Evolutionary conservation across 225 moss, liverwort and hornwort genomes (phyloP).

Genomic region (Asterella californica): DNA sequence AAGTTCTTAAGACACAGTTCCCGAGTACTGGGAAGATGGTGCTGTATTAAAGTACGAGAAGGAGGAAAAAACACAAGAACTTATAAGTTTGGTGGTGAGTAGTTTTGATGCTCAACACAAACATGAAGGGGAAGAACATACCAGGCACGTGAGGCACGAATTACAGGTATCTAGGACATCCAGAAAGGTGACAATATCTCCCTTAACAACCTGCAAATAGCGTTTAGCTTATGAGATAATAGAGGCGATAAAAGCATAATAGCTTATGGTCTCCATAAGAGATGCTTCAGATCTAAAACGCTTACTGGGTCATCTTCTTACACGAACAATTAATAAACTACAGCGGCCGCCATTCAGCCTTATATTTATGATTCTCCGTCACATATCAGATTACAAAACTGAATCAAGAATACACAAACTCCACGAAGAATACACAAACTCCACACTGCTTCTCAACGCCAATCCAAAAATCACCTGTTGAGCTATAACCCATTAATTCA

Average conservation of each 20-base stretch:
- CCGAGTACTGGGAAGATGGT: no score
- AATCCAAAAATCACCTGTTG: neutral
- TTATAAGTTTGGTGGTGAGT: neutral
- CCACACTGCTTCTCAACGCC: neutral
- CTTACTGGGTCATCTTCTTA: no score
- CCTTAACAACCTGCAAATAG: constrained; percentile 44
- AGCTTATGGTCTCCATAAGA: no score
- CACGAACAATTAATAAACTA: no score
- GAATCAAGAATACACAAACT: neutral
- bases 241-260: no score
- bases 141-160: constrained; percentile 76
- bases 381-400: no score
- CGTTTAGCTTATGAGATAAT: neutral
- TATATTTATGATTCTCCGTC: no score
- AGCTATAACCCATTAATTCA: neutral
- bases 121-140: constrained; percentile 24
- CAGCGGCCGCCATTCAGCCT: no score
- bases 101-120: neutral
- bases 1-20: no score
- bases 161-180: constrained; percentile 83
- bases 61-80: no score
- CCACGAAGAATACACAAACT: neutral
- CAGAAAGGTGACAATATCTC: constrained; percentile 74
- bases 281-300: no score
- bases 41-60: no score